Conservation (phyloP, 768 basidiomycete species). For the Tricholoma furcatifolium region DNA sequence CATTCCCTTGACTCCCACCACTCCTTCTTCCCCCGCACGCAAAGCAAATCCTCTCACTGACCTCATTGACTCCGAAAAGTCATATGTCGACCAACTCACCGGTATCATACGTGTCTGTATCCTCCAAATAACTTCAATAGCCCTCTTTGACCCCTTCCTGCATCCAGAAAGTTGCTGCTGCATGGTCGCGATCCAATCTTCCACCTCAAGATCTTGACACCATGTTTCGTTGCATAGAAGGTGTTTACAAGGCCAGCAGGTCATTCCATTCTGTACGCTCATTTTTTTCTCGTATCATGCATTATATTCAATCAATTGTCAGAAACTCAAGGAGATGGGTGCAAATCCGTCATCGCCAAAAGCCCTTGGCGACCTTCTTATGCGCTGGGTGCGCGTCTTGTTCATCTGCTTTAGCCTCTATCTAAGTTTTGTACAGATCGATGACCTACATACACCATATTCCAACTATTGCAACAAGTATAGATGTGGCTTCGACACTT, state of each 20-base stretch:
- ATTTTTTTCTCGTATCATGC: slow-evolving; percentile 3
- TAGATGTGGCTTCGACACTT: slow-evolving; percentile 76
- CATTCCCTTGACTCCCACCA: slow-evolving; percentile 29
- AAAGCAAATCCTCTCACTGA: slow-evolving; percentile 83
- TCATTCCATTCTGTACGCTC: slow-evolving; percentile 62
- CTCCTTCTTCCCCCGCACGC: slow-evolving; percentile 39
- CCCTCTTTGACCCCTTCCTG: slow-evolving; percentile 10
- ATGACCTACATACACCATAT: slow-evolving; percentile 88
- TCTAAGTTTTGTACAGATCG: slow-evolving; percentile 58
- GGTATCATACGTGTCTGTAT: slow-evolving; percentile 82
- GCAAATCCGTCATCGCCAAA: slow-evolving; percentile 91
- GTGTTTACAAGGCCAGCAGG: slow-evolving; percentile 90
- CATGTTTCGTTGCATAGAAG: slow-evolving; percentile 94
- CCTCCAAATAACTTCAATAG: slow-evolving; percentile 6
- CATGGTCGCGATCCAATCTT: slow-evolving; percentile 94
- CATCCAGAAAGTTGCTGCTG: slow-evolving; percentile 89
- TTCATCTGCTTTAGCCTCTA: slow-evolving; percentile 4
- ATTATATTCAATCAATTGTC: slow-evolving; percentile 19
- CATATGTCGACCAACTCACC: slow-evolving; percentile 87
- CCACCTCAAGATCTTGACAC: slow-evolving; percentile 88
- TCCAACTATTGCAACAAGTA: slow-evolving; percentile 75
- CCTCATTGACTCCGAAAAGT: slow-evolving; percentile 91
- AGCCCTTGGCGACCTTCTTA: slow-evolving; percentile 90
- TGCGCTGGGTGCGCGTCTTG: slow-evolving; percentile 82
- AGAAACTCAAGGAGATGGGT: slow-evolving; percentile 96